Base-by-base conservation (phyloP, 164 flowering plant genomes). In the Liriodendron chinense region DNA sequence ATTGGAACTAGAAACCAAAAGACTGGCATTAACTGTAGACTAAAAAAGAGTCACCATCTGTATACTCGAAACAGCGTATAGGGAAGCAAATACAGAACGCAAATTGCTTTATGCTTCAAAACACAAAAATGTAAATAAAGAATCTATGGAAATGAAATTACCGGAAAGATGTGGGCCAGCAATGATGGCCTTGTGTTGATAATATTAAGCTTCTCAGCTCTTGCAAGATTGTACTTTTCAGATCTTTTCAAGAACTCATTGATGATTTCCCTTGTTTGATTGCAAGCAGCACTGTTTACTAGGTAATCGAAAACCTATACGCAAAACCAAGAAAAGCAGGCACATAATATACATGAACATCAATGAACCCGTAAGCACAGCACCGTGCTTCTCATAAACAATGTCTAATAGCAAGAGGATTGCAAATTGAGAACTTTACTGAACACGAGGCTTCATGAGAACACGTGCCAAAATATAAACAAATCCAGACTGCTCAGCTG, bases 261-360 rank as follows among this genome's bases (percentile, higher is more conserved):
- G 26, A 94, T 76, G 18, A 71, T 72, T 61, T 90, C 90, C 72
- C 81, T 87, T 10, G 94, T 88, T 80, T 92, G 97, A 82, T 81
- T 80, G 80, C 83, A 83, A 63, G 92, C 90, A 71, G 84, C 81
- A 71, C 85, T 86, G 69, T 85, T 80, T 68, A 84, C 86, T 80
- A 94, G 72, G 81, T 91, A 94, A 79, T 91, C 92, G 79, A 80
- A 91, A 72, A 92, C 95, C 95, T 94, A 65, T 1, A 75, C 12
- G 9, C 21, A 75, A 20, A 75, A 62, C 3, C 43, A 34, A 34
- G 43, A 8, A 70, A 53, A 16, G 13, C 59, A 53, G 1, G 59
- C 12, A 53, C 43, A 34, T 34, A 14, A 53, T 53, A 53, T 53
- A 8, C 59, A 14, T 8, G 59, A 53, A 53, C 18, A 53, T 53